Evolutionary conservation across 768 basidiomycete species (phyloP).

Genomic region (Xerocomellus chrysenteron): DNA sequence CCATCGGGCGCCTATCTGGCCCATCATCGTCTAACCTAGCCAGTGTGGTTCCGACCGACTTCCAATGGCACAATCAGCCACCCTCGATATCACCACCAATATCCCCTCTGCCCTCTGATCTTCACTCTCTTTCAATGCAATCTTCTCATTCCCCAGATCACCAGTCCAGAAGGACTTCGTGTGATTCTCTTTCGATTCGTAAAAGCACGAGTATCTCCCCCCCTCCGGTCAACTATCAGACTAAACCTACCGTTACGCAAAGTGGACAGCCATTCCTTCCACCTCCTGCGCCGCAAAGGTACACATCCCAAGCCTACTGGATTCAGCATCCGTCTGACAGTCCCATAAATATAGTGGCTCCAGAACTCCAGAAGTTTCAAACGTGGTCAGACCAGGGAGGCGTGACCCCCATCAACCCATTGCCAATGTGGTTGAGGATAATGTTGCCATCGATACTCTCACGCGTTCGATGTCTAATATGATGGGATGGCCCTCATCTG

Average conservation of each 20-base stretch:
- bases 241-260: slow-evolving; percentile 6
- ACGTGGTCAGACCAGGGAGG: neutral
- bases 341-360: neutral
- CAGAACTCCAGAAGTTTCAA: neutral
- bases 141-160: neutral
- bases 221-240: slow-evolving; percentile 4
- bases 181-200: neutral
- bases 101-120: neutral
- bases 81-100: neutral
- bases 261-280: neutral
- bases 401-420: neutral
- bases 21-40: neutral
- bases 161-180: neutral
- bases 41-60: neutral
- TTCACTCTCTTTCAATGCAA: neutral
- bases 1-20: neutral
- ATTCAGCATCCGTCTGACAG: slow-evolving; percentile 1
- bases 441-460: slow-evolving; percentile 1
- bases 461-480: slow-evolving; percentile 11
- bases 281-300: slow-evolving; percentile 9
- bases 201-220: neutral
- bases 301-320: neutral
- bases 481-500: neutral
- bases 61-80: neutral
- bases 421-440: neutral